These are phyloP conservation scores for Priceomyces haplophilus DNA, from an alignment of 805 yeast species.

Conservation along the genomic window DNA sequence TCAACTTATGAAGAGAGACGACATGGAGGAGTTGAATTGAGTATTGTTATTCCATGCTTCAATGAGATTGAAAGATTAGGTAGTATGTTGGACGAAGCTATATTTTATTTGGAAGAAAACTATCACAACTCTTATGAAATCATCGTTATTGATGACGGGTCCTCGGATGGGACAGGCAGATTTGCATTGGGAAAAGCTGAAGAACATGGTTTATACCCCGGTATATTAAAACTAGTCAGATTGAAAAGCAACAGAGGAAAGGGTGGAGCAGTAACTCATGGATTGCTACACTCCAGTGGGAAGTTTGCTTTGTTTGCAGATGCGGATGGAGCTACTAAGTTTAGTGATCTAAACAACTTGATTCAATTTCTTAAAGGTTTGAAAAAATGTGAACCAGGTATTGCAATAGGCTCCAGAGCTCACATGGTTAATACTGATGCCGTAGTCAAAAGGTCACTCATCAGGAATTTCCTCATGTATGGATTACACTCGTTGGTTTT, in stretches of 20 bases:
- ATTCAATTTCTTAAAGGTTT: constrained; percentile 36
- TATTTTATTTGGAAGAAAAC: constrained; percentile 46
- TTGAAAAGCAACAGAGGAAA: constrained; percentile 83
- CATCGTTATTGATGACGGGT: constrained; percentile 88
- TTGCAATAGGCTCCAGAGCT: constrained; percentile 91
- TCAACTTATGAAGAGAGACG: constrained; percentile 6
- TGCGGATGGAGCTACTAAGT: constrained; percentile 94
- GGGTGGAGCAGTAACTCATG: constrained; percentile 89
- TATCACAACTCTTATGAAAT: constrained; percentile 59
- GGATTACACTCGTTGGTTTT: constrained; percentile 83
- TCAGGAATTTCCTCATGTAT: constrained; percentile 90
- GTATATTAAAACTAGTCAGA: constrained; percentile 65
- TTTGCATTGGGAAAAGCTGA: constrained; percentile 64
- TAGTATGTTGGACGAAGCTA: constrained; percentile 67
- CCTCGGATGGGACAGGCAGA: constrained; percentile 72
- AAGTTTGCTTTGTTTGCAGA: constrained; percentile 81
- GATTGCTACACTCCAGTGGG: constrained; percentile 75
- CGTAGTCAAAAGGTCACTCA: constrained; percentile 86
- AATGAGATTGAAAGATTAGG: constrained; percentile 77
- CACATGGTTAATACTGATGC: constrained; percentile 96
- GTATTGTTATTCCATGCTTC: constrained; percentile 90
- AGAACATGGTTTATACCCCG: constrained; percentile 49
- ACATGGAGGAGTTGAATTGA: constrained; percentile 49
- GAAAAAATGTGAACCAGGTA: constrained; percentile 40
- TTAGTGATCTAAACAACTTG: constrained; percentile 62